Evolutionary conservation across 768 basidiomycete genomes (phyloP), one percentile per base, ranked within the genome.

Genomic region (Macrolepiota fuliginosa): DNA sequence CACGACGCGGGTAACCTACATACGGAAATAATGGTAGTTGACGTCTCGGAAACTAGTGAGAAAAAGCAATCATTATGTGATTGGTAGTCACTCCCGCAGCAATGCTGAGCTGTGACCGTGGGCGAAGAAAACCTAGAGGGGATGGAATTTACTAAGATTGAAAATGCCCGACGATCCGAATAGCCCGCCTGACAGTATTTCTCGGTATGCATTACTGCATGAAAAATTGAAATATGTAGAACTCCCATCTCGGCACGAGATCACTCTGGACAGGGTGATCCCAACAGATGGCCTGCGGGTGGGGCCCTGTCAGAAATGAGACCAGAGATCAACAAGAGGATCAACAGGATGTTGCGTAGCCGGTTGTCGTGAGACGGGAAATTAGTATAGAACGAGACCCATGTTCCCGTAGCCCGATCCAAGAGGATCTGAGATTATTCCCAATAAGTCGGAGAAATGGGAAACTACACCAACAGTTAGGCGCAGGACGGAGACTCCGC

Each of bases 221-320:
- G 67, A 83, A 82, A 40, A 62, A 75, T 78, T 56, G 78, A 73
- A 2, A 76, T 71, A 42, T 81, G 78, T n/a, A 84, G 67, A 7
- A 80, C 22, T n/a, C n/a, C n/a, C n/a, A n/a, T n/a, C 29, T 32
- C 29, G 7, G 29, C 29, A 32, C 7, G 29, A 32, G 29, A 32
- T 7, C 29, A 3, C 29, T 32, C 3, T 32, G 3, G n/a, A n/a
- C n/a, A 13, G 22, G 19, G 6, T 9, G 3, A 22, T n/a, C 22
- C 65, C 56, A 35, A 80, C 80, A 83, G 83, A 68, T 83, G 81
- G 54, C 85, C 84, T 22, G 74, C 74, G 54, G 86, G 85, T 64
- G 82, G 83, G 5, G 78, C 69, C 51, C 79, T 74, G 12, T 85
- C 85, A 3, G 77, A 73, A 47, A 81, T 55, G 27, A 83, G 68